Conservation (phyloP, 164 flowering plant genomes). For the Pachysandra terminalis region DNA sequence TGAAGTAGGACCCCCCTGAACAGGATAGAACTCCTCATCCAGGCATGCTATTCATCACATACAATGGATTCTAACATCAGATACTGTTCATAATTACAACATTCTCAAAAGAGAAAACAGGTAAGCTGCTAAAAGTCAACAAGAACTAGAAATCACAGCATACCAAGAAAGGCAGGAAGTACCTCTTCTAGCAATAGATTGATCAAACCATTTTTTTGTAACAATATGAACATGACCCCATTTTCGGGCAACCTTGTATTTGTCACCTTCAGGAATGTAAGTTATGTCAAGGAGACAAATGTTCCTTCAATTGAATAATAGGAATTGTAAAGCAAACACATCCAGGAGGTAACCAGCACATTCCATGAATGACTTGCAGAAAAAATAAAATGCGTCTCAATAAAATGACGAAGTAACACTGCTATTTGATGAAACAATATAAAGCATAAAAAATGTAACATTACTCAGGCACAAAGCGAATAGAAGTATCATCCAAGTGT, state of each 20-base stretch:
- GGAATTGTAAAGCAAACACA: conserved; percentile 1
- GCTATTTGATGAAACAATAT: background rate
- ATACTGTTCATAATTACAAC: background rate
- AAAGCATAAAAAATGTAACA: background rate
- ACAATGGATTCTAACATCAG: conserved; percentile 15
- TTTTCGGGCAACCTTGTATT: conserved; percentile 77
- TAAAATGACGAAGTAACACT: background rate
- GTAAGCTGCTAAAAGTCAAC: background rate
- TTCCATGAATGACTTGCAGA: background rate
- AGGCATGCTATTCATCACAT: conserved; percentile 63
- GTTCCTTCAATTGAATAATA: conserved; percentile 2
- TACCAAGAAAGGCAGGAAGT: conserved; percentile 8
- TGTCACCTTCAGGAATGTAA: conserved; percentile 93
- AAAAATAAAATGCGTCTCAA: background rate
- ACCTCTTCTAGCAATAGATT: conserved; percentile 80
- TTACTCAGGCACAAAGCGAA: background rate
- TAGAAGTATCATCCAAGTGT: too few relatives aligned
- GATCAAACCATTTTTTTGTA: conserved; percentile 76
- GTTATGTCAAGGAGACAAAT: conserved; percentile 54
- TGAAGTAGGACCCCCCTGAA: conserved; percentile 48
- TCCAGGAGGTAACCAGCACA: background rate
- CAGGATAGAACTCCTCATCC: conserved; percentile 78
- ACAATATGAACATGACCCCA: conserved; percentile 87
- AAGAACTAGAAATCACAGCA: background rate
- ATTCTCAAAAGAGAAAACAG: conserved; percentile 2